Evolutionary conservation across 1,284 basidiomycete genomes (phyloP), one percentile per base, ranked within the genome.

Genomic region (Volvariella volvacea): DNA sequence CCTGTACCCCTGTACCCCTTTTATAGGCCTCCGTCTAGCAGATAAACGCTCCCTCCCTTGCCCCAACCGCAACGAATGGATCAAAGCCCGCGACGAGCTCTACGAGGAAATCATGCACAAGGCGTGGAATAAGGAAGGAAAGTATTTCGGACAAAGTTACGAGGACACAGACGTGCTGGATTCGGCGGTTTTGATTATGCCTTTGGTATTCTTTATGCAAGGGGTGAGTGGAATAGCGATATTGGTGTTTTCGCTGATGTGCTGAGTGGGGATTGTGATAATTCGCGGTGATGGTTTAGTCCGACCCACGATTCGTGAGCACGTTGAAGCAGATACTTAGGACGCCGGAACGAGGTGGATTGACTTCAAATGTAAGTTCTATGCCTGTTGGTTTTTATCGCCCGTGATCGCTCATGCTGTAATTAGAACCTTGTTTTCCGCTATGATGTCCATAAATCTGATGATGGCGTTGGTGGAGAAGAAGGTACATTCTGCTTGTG

Each of bases 391-490:
- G 16, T 17, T 46, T 43, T 20, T 32, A 44, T 8, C 41, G 25
- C n/a, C 14, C 15, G 9, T 22, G 9, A 40, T 40, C 6, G 15
- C 1, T 32, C 16, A 3, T 28, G 20, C 8, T 2, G 42, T 4
- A 37, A 10, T 4, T 48, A 83, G 80, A 78, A 77, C 49, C 67
- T 87, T 7, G 85, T 89, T 3, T 89, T 81, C 55, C 78, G 88
- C 1, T 92, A 91, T 57, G 89, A 95, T 57, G 83, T 88, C 9
- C 65, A 60, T 22, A 85, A 87, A 59, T 78, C 88, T 0, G 83
- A 90, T 48, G 93, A 95, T 57, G 93, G 92, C 4, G 89, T 95
- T 15, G 92, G 92, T 3, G 92, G 93, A 1, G 89, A 92, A 52
- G 92, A 93, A 63, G 92, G 92, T 6, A 88, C 84, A 0, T 88